Base-by-base conservation (phyloP, 306 rosid genomes). In the Hippophae tibetana region DNA sequence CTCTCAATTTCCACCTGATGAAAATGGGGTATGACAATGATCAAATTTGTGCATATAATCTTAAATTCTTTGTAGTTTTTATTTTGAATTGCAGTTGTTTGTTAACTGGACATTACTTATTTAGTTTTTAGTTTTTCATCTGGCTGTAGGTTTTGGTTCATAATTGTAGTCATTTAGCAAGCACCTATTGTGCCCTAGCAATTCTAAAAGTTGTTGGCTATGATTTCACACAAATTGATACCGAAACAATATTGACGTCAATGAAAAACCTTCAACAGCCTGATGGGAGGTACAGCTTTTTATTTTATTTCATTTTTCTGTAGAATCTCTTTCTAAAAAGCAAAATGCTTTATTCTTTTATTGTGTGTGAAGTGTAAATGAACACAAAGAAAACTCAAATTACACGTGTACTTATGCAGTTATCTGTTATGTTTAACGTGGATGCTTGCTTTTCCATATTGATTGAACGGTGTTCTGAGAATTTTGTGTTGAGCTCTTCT, bases 251-350 rank as follows among this genome's bases (percentile, higher is more conserved):
- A 14, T 68, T 80, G 67, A 59, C 47, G 60, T 88, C 99, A 27
- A 82, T 92, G 95, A 75, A 82, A 72, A 92, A 75, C 55, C 99
- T 92, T 76, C 99, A 92, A 74, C 95, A 86, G 72, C 87, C 95
- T 25, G 99, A 88, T 86, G 99, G 97, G 68, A 86, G 96, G 99
- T 92, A 72, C 23, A 59, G 54, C 60, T 78, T 60, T 57, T 42
- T 57, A 61, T 56, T 62, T 52, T 10, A 18, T 2, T 5, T 13
- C 6, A 56, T 44, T 57, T 18, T 64, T 42, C 50, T 57, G 14
- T 8, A 54, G 10, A 51, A 59, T 18, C 52, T 6, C 0, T 58
- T 54, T 48, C 13, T 49, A 12, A 12, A 49, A 12, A 7, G 14
- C n/a, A 14, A 49, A 12, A 5, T 49, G 53, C 8, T 31, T 31